phyloP scores from a whole-genome alignment of 2,329 filamentous ascomycete genomes.

The Pseudogymnoascus sp. region DNA sequence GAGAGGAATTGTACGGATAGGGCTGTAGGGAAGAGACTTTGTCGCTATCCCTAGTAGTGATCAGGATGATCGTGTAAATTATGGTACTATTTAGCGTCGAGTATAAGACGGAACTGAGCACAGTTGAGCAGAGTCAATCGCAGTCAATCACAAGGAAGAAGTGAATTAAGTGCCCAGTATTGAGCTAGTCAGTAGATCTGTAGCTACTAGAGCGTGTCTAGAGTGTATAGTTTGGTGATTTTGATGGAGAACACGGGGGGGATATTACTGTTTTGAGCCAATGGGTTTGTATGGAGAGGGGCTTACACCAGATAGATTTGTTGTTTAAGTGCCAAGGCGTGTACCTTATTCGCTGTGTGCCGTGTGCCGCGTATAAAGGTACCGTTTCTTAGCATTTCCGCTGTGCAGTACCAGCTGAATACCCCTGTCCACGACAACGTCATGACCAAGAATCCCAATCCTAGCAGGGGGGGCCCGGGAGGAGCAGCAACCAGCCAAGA shows the following conservation, averaged over 20 bases:
- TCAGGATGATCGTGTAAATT: background rate
- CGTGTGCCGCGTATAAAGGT: background rate
- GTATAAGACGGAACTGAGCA: background rate
- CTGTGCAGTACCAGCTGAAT: background rate
- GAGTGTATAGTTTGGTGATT: background rate
- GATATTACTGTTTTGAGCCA: background rate
- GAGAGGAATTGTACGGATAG: background rate
- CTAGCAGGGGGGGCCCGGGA: background rate
- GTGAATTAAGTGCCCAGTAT: background rate
- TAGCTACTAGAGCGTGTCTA: background rate
- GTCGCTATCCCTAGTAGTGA: background rate
- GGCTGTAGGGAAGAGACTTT: background rate
- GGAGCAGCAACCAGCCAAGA: background rate
- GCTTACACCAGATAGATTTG: background rate
- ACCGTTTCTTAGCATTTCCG: background rate
- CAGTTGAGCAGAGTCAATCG: background rate
- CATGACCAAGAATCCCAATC: background rate
- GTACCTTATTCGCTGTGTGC: conserved; percentile 4
- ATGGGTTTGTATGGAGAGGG: background rate
- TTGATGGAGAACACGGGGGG: background rate
- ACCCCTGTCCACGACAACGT: background rate
- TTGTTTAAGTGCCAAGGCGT: conserved; percentile 2
- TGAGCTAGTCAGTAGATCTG: background rate
- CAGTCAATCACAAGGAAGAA: background rate
- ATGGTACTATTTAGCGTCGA: background rate